Conservation (phyloP, 1,284 basidiomycete genomes). For the Exsudoporus floridanus region DNA sequence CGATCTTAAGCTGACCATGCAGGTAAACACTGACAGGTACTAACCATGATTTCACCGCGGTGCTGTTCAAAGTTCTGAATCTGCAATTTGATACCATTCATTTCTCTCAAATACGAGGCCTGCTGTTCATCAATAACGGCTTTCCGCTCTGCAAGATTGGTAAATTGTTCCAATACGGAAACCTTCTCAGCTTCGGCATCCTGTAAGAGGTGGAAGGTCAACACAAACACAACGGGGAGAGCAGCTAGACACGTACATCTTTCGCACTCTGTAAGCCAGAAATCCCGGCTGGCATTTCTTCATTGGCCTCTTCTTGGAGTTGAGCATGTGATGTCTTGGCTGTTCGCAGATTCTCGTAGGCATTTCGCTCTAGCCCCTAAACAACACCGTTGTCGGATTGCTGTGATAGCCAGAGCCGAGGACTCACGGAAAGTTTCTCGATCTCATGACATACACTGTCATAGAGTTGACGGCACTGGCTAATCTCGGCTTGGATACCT, state of each 20-base stretch:
- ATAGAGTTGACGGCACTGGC: constrained; percentile 22
- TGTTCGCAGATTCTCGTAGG: constrained; percentile 30
- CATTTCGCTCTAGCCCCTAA: constrained; percentile 30
- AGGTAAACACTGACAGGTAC: constrained; percentile 11
- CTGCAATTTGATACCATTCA: constrained; percentile 46
- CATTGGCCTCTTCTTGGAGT: constrained; percentile 62
- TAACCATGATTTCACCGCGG: constrained; percentile 43
- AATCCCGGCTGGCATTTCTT: constrained; percentile 73
- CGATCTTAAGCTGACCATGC: not conserved
- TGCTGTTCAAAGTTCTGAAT: constrained; percentile 50
- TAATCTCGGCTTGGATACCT: constrained; percentile 16
- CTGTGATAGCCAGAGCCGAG: not conserved
- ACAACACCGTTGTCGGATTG: not conserved
- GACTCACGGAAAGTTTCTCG: constrained; percentile 23
- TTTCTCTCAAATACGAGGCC: constrained; percentile 40
- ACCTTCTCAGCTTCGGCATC: constrained; percentile 55
- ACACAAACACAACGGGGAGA: not conserved
- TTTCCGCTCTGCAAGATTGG: constrained; percentile 44
- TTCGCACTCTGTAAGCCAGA: constrained; percentile 62
- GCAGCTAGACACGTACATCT: constrained; percentile 37
- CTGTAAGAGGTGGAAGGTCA: constrained; percentile 35
- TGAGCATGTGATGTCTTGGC: constrained; percentile 38
- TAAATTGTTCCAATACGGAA: constrained; percentile 49
- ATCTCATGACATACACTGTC: constrained; percentile 19
- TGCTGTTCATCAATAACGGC: constrained; percentile 45